Conservation (phyloP, 441 rosid species). For the Populus tomentosa region DNA sequence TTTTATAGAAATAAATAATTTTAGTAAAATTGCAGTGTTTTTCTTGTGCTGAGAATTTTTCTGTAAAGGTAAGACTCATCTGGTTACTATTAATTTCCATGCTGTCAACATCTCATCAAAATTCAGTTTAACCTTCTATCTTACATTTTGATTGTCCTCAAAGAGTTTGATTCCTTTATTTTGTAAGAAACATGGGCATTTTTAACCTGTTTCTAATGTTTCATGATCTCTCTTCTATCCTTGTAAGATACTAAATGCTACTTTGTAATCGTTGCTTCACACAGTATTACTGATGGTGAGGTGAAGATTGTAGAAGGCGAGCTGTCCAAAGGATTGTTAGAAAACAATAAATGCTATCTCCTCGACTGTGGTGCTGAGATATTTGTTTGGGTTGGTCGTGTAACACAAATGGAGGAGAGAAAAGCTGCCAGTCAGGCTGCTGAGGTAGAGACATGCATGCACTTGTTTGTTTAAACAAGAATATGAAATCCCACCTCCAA, state of each 20-base stretch:
- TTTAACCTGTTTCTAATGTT: background rate
- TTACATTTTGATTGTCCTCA: background rate
- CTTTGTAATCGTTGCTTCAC: constrained; percentile 20
- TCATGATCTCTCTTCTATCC: background rate
- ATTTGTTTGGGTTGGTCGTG: constrained; percentile 96
- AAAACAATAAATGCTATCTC: constrained; percentile 83
- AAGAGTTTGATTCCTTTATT: background rate
- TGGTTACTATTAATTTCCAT: background rate
- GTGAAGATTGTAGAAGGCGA: constrained; percentile 71
- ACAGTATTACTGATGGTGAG: constrained; percentile 66
- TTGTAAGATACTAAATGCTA: constrained; percentile 29
- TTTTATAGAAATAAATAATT: background rate
- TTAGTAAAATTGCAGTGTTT: background rate
- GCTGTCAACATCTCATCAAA: background rate
- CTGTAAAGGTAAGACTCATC: background rate
- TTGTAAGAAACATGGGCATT: constrained; percentile 1
- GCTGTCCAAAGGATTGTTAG: constrained; percentile 78
- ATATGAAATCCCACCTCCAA: constrained; percentile 28
- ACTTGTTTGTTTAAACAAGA: constrained; percentile 18
- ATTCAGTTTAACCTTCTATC: background rate
- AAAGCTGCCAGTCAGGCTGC: constrained; percentile 74
- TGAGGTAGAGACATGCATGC: constrained; percentile 55
- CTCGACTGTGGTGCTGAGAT: constrained; percentile 89
- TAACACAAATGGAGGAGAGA: constrained; percentile 95
- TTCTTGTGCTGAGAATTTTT: background rate